Percentiles rank a stretch among this genome's conserved stretches.
Conservation (phyloP, 768 basidiomycete genomes). For the Phanerochaete sordida region DNA sequence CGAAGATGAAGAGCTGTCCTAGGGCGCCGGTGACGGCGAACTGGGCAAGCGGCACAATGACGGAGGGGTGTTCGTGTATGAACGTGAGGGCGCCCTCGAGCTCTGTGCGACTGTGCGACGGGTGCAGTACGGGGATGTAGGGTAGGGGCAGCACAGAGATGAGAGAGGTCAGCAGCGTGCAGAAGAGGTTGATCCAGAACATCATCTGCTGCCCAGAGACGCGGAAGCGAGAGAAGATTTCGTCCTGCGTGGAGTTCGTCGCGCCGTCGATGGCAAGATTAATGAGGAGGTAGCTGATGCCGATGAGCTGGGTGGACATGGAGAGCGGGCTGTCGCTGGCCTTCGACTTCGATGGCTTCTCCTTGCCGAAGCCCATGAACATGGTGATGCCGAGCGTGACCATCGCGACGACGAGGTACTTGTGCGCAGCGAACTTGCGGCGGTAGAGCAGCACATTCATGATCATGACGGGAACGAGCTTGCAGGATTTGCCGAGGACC, state of each 20-base stretch:
- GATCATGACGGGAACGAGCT: slow-evolving; percentile 96
- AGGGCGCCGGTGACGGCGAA: slow-evolving; percentile 90
- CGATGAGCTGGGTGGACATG: slow-evolving; percentile 61
- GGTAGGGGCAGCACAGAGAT: slow-evolving; percentile 76
- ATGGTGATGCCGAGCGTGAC: slow-evolving; percentile 89
- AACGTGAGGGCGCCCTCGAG: slow-evolving; percentile 68
- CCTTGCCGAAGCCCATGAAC: slow-evolving; percentile 87
- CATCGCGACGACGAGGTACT: slow-evolving; percentile 92
- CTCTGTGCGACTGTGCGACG: slow-evolving; percentile 60
- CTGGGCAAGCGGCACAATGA: slow-evolving; percentile 69
- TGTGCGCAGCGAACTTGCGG: slow-evolving; percentile 87
- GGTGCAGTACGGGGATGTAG: slow-evolving; percentile 79
- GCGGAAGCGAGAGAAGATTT: slow-evolving; percentile 80
- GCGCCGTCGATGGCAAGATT: slow-evolving; percentile 92
- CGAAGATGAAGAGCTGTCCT: slow-evolving; percentile 97
- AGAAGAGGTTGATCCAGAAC: slow-evolving; percentile 94
- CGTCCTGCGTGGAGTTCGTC: slow-evolving; percentile 95
- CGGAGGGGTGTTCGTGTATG: slow-evolving; percentile 71
- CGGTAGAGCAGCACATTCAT: slow-evolving; percentile 97
- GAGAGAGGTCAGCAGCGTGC: slow-evolving; percentile 65
- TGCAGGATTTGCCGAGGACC: slow-evolving; percentile 98
- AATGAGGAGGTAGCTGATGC: slow-evolving; percentile 70
- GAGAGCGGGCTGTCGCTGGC: slow-evolving; percentile 33
- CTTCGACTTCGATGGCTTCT: slow-evolving; percentile 38
- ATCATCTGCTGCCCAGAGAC: slow-evolving; percentile 96